Evolutionary conservation across 768 basidiomycete genomes (phyloP), one percentile per base, ranked within the genome.

Genomic region (Amanita thiersii): DNA sequence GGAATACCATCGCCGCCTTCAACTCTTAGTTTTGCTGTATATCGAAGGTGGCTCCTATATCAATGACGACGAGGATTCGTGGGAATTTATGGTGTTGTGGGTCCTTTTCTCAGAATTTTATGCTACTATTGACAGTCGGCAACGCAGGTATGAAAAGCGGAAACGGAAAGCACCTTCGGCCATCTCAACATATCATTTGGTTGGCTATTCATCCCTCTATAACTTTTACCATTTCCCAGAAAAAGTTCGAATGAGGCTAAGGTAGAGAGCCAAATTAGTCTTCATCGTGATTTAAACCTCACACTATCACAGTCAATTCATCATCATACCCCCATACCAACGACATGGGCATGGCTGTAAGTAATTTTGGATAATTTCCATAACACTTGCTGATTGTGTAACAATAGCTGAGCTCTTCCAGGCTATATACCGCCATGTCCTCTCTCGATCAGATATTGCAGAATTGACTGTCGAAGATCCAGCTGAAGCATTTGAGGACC

Each of bases 391-490:
- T 31, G 17, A 10, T 11, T 40, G 26, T 15, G 20, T n/a, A 21
- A 17, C 32, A 21, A 5, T 52, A 94, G 91, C 92, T 37, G 80
- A 84, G 48, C 75, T 98, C 9, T 98, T 96, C 68, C 75, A 67
- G 33, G 79, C 90, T 1, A 81, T 91, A 40, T 94, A 93, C 64
- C 71, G 79, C 54, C 75, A 87, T 53, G 73, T 86, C 14, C 58
- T 86, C 31, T 64, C 72, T 10, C 74, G 73, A 36, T 69, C 80
- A 1, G 64, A 74, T 37, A 76, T 94, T 28, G 81, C 86, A n/a
- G 94, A 98, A 59, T 64, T 98, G 30, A 96, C 92, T 1, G 87
- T 99, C 15, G 96, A 99, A 63, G 96, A 99, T 58, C 96, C 96
- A 1, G 91, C 91, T 0, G 96, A 99, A 63, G 87, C 89, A 7